Evolutionary conservation across 140 eudicot genomes (phyloP), one percentile per base, ranked within the genome.

Genomic region (Bidens hawaiensis): DNA sequence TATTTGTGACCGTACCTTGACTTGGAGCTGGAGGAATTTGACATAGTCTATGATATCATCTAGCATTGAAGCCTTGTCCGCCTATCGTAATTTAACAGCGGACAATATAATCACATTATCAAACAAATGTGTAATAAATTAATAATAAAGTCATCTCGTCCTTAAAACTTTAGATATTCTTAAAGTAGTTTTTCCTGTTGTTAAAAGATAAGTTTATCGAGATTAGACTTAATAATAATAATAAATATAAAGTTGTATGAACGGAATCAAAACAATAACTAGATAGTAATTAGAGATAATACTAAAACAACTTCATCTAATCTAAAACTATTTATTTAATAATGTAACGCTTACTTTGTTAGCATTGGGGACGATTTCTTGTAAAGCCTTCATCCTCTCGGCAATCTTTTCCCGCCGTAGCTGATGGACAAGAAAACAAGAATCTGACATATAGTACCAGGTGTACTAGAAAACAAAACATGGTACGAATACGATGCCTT

Each of bases 21-120:
- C 95, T 89, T 89, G 97, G 69, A 89, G 95, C 82, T 83, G 97
- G 68, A 85, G 89, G 72, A 89, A 89, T 79, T 83, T 89, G 79
- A 89, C 97, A 78, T 89, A 89, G 87, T 89, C 97, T 82, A 89
- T 89, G 78, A 89, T 89, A 85, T 89, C 97, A 83, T 89, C 97
- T n/a, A 89, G 87, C 97, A 89, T 89, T 53, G 97, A 89, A 68
- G 95, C 97, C 79, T 85, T 89, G 81, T 89, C 97, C 17, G 97
- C 85, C 97, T 89, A 89, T 76, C 88, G 80, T 79, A 49, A 58
- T 46, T n/a, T n/a, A n/a, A n/a, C n/a, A n/a, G n/a, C n/a, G n/a
- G n/a, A n/a, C n/a, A n/a, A n/a, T n/a, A n/a, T n/a, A n/a, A n/a
- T n/a, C n/a, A n/a, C n/a, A n/a, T n/a, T n/a, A n/a, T n/a, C n/a